Evolutionary conservation across 2,329 filamentous ascomycete genomes (phyloP).

Genomic region (Penicillium polonicum): DNA sequence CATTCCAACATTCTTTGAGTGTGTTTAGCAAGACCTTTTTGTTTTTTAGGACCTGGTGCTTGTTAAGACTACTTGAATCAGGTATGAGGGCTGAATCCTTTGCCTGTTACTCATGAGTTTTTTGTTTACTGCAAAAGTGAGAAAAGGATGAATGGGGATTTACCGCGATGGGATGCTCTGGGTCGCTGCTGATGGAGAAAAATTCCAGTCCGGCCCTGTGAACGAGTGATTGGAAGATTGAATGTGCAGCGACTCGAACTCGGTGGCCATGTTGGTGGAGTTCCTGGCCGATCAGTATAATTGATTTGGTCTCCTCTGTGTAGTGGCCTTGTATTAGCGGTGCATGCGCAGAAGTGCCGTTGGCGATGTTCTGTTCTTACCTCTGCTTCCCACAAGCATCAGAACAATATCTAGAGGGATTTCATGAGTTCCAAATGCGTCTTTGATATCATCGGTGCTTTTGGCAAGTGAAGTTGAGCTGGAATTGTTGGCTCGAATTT

Average conservation of each 20-base stretch:
- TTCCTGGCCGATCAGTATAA: slow-evolving; percentile 1
- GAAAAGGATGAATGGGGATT: neutral
- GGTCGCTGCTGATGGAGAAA: slow-evolving; percentile 6
- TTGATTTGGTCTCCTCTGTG: slow-evolving; percentile 10
- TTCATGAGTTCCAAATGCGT: neutral
- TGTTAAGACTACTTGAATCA: neutral
- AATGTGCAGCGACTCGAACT: slow-evolving; percentile 4
- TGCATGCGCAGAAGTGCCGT: neutral
- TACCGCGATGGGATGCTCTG: slow-evolving; percentile 10
- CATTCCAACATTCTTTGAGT: slow-evolving; percentile 8
- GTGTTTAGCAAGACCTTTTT: slow-evolving; percentile 1
- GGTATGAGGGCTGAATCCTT: neutral
- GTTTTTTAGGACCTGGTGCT: neutral
- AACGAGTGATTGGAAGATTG: neutral
- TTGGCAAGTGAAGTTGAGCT: neutral
- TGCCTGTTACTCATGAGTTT: neutral
- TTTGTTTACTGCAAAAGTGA: neutral
- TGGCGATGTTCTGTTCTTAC: neutral
- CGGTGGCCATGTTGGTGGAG: slow-evolving; percentile 2
- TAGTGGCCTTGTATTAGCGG: neutral
- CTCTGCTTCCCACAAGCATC: slow-evolving; percentile 12
- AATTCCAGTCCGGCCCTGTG: slow-evolving; percentile 7
- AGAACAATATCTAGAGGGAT: slow-evolving; percentile 6
- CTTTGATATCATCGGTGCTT: neutral
- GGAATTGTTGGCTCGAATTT: neutral